Percentiles rank a stretch among this genome's conserved stretches.
phyloP scores from a whole-genome alignment of 306 rosid species.

The Cicer pinnatifidum region DNA sequence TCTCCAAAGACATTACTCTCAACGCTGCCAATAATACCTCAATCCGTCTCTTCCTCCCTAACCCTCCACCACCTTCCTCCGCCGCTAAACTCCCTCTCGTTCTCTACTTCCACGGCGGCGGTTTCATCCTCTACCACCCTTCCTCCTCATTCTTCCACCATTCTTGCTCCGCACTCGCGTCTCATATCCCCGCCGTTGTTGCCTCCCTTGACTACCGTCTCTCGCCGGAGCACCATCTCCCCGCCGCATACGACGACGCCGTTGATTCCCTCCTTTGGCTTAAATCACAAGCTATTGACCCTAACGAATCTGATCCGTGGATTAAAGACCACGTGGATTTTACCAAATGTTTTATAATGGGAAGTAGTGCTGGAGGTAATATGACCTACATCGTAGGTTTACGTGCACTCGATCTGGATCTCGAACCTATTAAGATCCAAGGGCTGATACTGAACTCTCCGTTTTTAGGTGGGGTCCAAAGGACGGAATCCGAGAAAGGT shows the following conservation, averaged over 20 bases:
- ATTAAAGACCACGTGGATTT: slow-evolving; percentile 56
- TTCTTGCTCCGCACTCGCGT: slow-evolving; percentile 46
- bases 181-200: slow-evolving; percentile 33
- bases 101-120: slow-evolving; percentile 83
- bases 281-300: slow-evolving; percentile 43
- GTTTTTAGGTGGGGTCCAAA: slow-evolving; percentile 59
- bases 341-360: slow-evolving; percentile 57
- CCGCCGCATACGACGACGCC: slow-evolving; percentile 83
- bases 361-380: slow-evolving; percentile 69
- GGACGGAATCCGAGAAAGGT: slow-evolving; percentile 61
- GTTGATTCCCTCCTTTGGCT: slow-evolving; percentile 59
- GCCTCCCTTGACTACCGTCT: slow-evolving; percentile 78
- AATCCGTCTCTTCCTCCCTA: slow-evolving; percentile 69
- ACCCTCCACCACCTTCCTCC: slow-evolving; percentile 48
- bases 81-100: slow-evolving; percentile 42
- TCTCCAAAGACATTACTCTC: slow-evolving; percentile 64
- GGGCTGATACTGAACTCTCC: slow-evolving; percentile 62
- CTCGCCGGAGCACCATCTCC: slow-evolving; percentile 86
- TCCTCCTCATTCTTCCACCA: slow-evolving; percentile 60
- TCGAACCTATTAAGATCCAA: slow-evolving; percentile 50
- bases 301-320: slow-evolving; percentile 60
- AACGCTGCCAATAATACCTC: slow-evolving; percentile 56
- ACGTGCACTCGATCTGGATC: slow-evolving; percentile 51
- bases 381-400: slow-evolving; percentile 66
- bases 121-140: slow-evolving; percentile 68